phyloP scores from a whole-genome alignment of 192 early-diverging fungal species.

The Dissophora ornata region DNA sequence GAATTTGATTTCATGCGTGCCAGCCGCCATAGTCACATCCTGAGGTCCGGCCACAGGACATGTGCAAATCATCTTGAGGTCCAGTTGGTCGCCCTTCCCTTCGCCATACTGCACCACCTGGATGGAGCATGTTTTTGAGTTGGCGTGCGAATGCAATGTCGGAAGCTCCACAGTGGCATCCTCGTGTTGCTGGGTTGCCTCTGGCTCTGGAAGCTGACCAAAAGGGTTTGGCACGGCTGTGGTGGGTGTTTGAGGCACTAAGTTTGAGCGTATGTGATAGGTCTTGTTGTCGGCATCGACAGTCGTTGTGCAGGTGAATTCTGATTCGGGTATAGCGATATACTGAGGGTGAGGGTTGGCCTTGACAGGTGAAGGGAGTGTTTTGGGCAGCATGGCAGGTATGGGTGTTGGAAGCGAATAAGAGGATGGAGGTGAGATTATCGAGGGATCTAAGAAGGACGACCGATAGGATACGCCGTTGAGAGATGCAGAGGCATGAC shows the following conservation, averaged over 20 bases:
- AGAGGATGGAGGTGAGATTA: conserved; percentile 6
- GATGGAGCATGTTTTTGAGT: conserved; percentile 58
- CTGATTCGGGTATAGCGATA: conserved; percentile 43
- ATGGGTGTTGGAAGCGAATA: conserved; percentile 10
- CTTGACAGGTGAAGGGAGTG: conserved; percentile 8
- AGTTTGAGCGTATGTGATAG: conserved; percentile 51
- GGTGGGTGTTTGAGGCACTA: conserved; percentile 45
- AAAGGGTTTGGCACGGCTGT: not conserved
- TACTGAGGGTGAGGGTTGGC: conserved; percentile 26
- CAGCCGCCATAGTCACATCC: conserved; percentile 49
- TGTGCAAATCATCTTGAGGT: conserved; percentile 51
- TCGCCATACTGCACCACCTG: conserved; percentile 66
- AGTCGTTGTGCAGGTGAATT: conserved; percentile 44
- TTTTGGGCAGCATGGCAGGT: conserved; percentile 10
- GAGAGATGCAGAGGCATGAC: conserved; percentile 16
- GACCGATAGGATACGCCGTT: conserved; percentile 13
- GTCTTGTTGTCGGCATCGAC: conserved; percentile 60
- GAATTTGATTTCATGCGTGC: conserved; percentile 74
- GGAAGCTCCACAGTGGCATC: conserved; percentile 25
- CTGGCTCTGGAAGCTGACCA: not conserved
- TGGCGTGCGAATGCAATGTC: conserved; percentile 58
- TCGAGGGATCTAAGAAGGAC: conserved; percentile 8
- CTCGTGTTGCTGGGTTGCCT: not conserved
- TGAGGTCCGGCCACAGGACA: conserved; percentile 53
- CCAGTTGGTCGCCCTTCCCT: conserved; percentile 51